Evolutionary conservation across 2,329 filamentous ascomycete genomes (phyloP), one percentile per base, ranked within the genome.

Genomic region (Xylaria multiplex): DNA sequence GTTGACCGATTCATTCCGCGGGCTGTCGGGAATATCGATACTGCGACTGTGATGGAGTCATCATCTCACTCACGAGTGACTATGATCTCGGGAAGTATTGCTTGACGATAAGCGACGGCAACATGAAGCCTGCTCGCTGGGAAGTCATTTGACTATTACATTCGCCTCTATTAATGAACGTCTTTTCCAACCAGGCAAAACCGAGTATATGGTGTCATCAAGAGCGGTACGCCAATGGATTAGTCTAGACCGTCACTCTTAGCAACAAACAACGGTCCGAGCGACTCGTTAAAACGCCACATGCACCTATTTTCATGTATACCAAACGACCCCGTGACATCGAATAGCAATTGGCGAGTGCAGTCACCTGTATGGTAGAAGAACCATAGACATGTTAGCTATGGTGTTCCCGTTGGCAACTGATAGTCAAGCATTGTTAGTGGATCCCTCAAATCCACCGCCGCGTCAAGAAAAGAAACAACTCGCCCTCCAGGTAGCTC

Each of bases 311-410:
- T 46, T 27, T 24, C 45, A 61, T 57, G 13, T 46, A 11, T 46
- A 50, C 57, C 45, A 57, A 57, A 61, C 58, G 52, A 48, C 27
- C 40, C 43, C 46, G 42, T 48, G 22, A 24, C 27, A n/a, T 46
- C 42, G 16, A 27, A 45, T 30, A 30, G 19, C 35, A 13, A 16
- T n/a, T n/a, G 19, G 43, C 19, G 24, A 56, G 24, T n/a, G 45
- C 30, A 5, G 19, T 40, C 52, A 61, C 9, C 7, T 50, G 40
- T 30, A 46, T 30, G 30, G n/a, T 43, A 24, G 14, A 42, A 52
- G 30, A 53, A n/a, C 37, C 22, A 56, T 6, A n/a, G n/a, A 16
- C 16, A 53, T 58, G 40, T 43, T 45, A 19, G 60, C 24, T 32
- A 30, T 22, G n/a, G 24, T 49, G 24, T 35, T 48, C 32, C 9